Percentiles rank a stretch among this genome's conserved stretches.
These are phyloP conservation scores for Aureobasidium zeae DNA, from an alignment of 2,329 filamentous ascomycete species.

Conservation along the genomic window DNA sequence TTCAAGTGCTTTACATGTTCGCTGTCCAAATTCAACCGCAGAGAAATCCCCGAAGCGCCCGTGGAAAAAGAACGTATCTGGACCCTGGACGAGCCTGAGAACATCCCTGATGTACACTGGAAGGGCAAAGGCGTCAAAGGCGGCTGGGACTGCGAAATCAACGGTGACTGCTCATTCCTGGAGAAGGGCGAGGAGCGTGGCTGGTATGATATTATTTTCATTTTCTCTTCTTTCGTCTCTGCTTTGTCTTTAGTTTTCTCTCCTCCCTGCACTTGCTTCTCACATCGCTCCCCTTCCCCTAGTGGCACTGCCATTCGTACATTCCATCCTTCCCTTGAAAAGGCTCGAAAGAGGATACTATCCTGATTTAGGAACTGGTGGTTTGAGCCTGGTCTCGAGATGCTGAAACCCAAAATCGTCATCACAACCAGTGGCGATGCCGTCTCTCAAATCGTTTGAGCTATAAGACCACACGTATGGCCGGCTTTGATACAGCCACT, in stretches of 20 bases:
- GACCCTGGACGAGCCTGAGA: conserved; percentile 25
- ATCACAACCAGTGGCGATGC: conserved; percentile 1
- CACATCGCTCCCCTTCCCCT: background rate
- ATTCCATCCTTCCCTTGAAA: background rate
- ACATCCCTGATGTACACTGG: conserved; percentile 44
- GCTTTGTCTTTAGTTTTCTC: background rate
- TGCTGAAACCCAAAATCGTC: conserved; percentile 1
- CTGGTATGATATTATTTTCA: conserved; percentile 51
- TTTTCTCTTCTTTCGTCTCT: conserved; percentile 18
- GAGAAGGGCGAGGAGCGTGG: conserved; percentile 73
- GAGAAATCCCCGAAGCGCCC: conserved; percentile 18
- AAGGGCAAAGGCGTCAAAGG: conserved; percentile 57
- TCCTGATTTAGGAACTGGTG: conserved; percentile 11
- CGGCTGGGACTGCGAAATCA: conserved; percentile 69
- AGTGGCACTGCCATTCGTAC: background rate
- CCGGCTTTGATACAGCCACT: background rate
- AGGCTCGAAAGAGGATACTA: conserved; percentile 15
- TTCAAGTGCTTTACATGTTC: conserved; percentile 80
- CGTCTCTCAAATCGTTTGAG: conserved; percentile 3
- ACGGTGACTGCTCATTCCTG: conserved; percentile 81
- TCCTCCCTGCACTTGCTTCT: background rate
- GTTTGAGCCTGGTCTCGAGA: conserved; percentile 10
- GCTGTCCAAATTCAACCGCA: conserved; percentile 57
- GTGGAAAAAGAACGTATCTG: conserved; percentile 21
- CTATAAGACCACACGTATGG: conserved; percentile 8